Evolutionary conservation across 1,284 basidiomycete species (phyloP), one percentile per base, ranked within the genome.

Genomic region (Tylopilus sp.): DNA sequence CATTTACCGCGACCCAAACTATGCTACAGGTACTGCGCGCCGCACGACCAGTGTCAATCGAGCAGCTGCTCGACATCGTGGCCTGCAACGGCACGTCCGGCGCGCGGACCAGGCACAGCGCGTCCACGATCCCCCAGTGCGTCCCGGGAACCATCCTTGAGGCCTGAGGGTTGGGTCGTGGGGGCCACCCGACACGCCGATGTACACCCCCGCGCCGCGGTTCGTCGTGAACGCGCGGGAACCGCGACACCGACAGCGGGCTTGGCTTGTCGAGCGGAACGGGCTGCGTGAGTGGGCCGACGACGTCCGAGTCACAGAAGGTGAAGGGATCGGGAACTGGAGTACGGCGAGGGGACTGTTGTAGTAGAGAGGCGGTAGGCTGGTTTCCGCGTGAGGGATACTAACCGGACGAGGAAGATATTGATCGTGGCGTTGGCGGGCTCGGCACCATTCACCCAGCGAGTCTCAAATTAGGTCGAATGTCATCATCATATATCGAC

Each of bases 201-300:
- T 48, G 2, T 47, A 41, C 18, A 49, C 37, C 15, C 30, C 35
- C 19, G 35, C 30, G 3, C 26, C 48, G 2, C 44, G 38, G 15
- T 48, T 50, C 28, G 13, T 41, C 33, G 26, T 48, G 21, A 41
- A 37, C 19, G 10, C 42, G 7, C 39, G 49, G 34, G 39, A 48
- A 9, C 12, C 16, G 10, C 10, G 37, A 23, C 37, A 30, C 40
- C 10, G 43, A 49, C 12, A 40, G 18, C 9, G 48, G 47, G 5
- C 44, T 48, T 9, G 47, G 47, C 3, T 26, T 34, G 26, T 29
- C 29, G 10, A 9, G 10, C 2, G 19, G n/a, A 36, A 16, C n/a
- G 10, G 9, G 25, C 5, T 8, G 16, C 15, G 35, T 16, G 8
- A 9, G 31, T 33, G 31, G 29, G 23, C 6, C 37, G 8, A 46